Base-by-base conservation (phyloP, 176 grass and related monocot genomes). In the Elaeis guineensis region DNA sequence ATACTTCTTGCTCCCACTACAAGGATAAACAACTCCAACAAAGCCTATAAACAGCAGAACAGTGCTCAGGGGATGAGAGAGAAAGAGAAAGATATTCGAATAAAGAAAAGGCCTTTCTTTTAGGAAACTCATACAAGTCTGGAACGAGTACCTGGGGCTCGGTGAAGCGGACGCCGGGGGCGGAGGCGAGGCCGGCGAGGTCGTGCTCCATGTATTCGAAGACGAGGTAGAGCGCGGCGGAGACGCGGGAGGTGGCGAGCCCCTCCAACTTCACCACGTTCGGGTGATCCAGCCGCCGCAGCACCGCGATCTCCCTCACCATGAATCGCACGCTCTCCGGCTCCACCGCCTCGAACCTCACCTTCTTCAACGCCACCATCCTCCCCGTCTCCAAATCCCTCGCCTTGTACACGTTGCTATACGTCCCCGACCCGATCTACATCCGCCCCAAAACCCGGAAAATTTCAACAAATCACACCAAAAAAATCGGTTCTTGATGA, bases 161-260 rank as follows among this genome's bases (percentile, higher is more conserved):
- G 48, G 81, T 75, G 75, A 84, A 84, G 24, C n/a, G 25, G 29
- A 70, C 32, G 21, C 65, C 70, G 12, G 75, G 64, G 53, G 75
- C 53, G 21, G 75, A 64, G 8, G 65, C 59, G 54, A 84, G 62
- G 16, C 81, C 81, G 22, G 81, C 49, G 3, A 97, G 87, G 81
- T 92, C 93, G 66, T 97, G 93, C 76, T 97, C 93, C 87, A 97
- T 97, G 70, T 97, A 97, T 81, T 97, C 93, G 58, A 97, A 97
- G 12, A 92, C 73, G 58, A 97, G 93, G 72, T 92, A 97, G 60
- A 84, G 69, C 15, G 81, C 65, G 16, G 56, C 49, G 3, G 75
- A 78, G 49, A 84, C 81, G 58, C 81, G 75, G 52, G 81, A 84
- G 21, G 48, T 63, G 16, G 59, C 81, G 19, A 84, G 39, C 12